phyloP scores from a whole-genome alignment of 2,329 filamentous ascomycete genomes.

The Neonectria hederae region DNA sequence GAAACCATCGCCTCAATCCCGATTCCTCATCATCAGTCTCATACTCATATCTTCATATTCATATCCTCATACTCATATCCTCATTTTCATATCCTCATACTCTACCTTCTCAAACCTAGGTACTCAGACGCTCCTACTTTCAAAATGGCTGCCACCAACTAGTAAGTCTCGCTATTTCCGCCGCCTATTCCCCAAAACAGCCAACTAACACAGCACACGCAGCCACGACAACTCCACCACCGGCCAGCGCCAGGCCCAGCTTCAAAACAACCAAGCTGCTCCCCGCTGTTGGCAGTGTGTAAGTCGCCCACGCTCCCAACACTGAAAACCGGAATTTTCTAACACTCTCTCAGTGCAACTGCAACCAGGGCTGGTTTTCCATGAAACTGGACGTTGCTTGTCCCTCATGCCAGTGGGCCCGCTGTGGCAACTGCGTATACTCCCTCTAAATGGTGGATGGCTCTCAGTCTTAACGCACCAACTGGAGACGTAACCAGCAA shows the following conservation, averaged over 20 bases:
- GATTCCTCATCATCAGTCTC: background rate
- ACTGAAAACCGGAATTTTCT: background rate
- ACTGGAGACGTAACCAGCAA: background rate
- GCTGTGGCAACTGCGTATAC: slow-evolving; percentile 37
- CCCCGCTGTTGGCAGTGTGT: background rate
- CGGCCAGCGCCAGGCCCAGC: background rate
- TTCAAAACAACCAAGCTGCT: background rate
- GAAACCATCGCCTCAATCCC: background rate
- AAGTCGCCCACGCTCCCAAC: background rate
- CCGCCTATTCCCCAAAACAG: background rate
- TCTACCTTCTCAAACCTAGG: background rate
- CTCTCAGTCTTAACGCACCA: background rate
- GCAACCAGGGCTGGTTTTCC: background rate
- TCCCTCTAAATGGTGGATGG: slow-evolving; percentile 14
- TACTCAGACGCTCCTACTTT: background rate
- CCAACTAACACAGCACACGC: background rate
- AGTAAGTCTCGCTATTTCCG: background rate
- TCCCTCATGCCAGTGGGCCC: slow-evolving; percentile 5
- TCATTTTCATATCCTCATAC: background rate
- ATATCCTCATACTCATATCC: too few species aligned
- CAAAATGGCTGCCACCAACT: background rate
- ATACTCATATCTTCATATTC: background rate
- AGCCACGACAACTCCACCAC: background rate
- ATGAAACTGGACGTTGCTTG: background rate
- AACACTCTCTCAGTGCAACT: background rate